phyloP scores from a whole-genome alignment of 2,329 filamentous ascomycete genomes.

The Hymenoscyphus infarciens region DNA sequence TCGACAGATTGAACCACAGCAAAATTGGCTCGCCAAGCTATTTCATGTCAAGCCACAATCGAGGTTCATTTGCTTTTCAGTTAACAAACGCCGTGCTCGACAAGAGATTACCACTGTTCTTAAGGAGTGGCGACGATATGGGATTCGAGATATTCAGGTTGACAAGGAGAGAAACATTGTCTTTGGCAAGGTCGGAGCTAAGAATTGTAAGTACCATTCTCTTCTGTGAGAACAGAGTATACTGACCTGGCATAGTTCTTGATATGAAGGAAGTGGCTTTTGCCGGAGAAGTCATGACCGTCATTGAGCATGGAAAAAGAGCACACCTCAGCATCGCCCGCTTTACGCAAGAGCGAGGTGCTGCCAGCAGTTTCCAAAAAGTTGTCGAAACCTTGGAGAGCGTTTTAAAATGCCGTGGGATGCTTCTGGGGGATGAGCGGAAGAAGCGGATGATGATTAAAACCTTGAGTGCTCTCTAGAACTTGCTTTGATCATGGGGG shows the following conservation, averaged over 20 bases:
- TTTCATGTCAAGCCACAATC: slow-evolving; percentile 84
- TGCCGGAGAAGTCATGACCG: slow-evolving; percentile 80
- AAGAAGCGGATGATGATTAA: slow-evolving; percentile 72
- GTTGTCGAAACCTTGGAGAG: slow-evolving; percentile 74
- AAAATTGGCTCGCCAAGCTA: slow-evolving; percentile 85
- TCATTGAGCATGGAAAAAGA: slow-evolving; percentile 78
- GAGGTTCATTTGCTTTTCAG: slow-evolving; percentile 69
- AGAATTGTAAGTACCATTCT: slow-evolving; percentile 67
- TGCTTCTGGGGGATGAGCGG: slow-evolving; percentile 65
- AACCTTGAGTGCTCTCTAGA: slow-evolving; percentile 43
- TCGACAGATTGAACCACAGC: slow-evolving; percentile 59
- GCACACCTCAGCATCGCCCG: slow-evolving; percentile 75
- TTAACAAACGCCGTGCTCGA: slow-evolving; percentile 68
- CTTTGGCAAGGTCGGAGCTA: slow-evolving; percentile 69
- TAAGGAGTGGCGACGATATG: slow-evolving; percentile 55
- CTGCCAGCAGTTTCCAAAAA: slow-evolving; percentile 81
- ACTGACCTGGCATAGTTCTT: slow-evolving; percentile 53
- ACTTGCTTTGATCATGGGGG: background rate
- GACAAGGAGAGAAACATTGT: slow-evolving; percentile 78
- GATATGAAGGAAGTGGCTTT: slow-evolving; percentile 85
- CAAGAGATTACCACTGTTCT: slow-evolving; percentile 74
- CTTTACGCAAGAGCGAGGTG: slow-evolving; percentile 88
- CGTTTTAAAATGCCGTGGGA: slow-evolving; percentile 60
- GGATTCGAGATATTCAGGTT: slow-evolving; percentile 74
- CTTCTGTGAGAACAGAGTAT: background rate